These are phyloP conservation scores for Brassica carinata DNA, from an alignment of 345 rosid genomes.

Conservation along the genomic window DNA sequence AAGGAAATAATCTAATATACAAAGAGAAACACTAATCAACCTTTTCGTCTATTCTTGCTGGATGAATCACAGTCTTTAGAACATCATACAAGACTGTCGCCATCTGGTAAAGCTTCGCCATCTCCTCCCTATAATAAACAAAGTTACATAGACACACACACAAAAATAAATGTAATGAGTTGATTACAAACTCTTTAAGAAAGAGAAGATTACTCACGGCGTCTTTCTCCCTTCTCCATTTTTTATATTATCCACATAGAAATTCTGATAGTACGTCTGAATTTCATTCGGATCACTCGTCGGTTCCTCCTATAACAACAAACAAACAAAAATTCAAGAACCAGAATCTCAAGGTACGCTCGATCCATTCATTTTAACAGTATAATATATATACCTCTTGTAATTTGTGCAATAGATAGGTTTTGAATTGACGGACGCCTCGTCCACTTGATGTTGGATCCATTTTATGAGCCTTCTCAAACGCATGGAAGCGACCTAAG, in stretches of 20 bases:
- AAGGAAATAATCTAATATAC: conserved; percentile 15
- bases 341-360: not conserved
- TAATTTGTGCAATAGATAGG: conserved; percentile 75
- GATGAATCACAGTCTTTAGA: conserved; percentile 58
- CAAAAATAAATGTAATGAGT: no score
- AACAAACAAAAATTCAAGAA: conserved; percentile 27
- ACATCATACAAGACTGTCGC: conserved; percentile 92
- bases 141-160: not conserved
- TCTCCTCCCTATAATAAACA: conserved; percentile 76
- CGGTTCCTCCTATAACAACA: conserved; percentile 66
- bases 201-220: conserved; percentile 59
- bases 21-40: conserved; percentile 41
- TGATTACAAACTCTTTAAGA: not conserved
- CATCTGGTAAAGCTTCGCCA: conserved; percentile 78
- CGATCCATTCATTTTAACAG: no score
- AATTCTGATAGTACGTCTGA: conserved; percentile 65
- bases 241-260: conserved; percentile 59
- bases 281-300: conserved; percentile 66
- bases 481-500: conserved; percentile 96
- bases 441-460: conserved; percentile 71
- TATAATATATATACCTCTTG: no score
- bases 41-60: conserved; percentile 56
- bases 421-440: conserved; percentile 95
- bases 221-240: conserved; percentile 59
- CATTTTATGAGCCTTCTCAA: conserved; percentile 81